Conservation (phyloP, 768 basidiomycete species). For the Hygrophoropsis aurantiaca region DNA sequence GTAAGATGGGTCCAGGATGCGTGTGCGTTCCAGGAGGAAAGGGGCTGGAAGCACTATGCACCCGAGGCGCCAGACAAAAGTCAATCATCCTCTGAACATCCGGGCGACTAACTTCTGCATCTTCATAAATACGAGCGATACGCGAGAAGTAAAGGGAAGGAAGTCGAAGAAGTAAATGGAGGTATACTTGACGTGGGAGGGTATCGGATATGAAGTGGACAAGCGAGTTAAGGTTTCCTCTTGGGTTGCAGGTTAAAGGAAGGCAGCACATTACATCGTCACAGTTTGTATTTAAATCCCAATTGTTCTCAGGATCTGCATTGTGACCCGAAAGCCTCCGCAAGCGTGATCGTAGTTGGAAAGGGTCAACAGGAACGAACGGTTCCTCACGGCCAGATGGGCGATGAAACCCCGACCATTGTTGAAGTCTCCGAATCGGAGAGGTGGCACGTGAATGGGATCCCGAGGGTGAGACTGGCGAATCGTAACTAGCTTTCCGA, state of each 20-base stretch:
- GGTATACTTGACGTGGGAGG: conserved; percentile 43
- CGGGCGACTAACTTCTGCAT: conserved; percentile 73
- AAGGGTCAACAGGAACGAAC: conserved; percentile 59
- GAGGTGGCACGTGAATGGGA: conserved; percentile 47
- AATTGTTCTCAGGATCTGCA: conserved; percentile 12
- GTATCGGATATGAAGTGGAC: conserved; percentile 33
- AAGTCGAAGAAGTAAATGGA: conserved; percentile 58
- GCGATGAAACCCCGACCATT: conserved; percentile 53
- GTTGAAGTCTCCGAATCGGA: conserved; percentile 54
- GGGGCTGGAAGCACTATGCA: conserved; percentile 20
- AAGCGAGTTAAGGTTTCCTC: conserved; percentile 3
- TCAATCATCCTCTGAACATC: conserved; percentile 60
- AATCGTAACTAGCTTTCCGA: conserved; percentile 23
- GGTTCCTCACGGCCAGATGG: conserved; percentile 50
- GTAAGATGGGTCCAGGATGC: conserved; percentile 27
- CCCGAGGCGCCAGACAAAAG: conserved; percentile 28
- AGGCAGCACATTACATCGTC: conserved; percentile 23
- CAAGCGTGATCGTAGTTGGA: conserved; percentile 30
- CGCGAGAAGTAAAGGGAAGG: conserved; percentile 80
- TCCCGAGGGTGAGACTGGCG: conserved; percentile 26
- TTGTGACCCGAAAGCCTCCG: conserved; percentile 19
- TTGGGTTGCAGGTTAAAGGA: conserved; percentile 13
- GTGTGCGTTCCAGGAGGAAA: conserved; percentile 25
- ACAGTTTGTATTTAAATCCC: conserved; percentile 20
- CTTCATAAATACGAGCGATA: conserved; percentile 73